Conservation (phyloP, 1,284 basidiomycete species). For the Cryptococcus sp. region DNA sequence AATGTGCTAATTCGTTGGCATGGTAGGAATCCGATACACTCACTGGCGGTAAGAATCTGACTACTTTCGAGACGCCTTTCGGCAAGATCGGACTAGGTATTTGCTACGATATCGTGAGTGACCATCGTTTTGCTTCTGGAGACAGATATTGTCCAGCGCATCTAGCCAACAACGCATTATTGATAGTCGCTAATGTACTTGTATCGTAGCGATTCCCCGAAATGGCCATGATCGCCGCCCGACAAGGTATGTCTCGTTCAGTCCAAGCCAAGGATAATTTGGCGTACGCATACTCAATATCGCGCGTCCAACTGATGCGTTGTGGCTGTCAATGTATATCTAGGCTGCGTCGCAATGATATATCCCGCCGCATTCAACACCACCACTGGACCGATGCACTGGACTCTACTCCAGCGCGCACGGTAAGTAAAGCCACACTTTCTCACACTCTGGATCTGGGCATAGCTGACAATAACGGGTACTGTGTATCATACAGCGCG, state of each 20-base stretch:
- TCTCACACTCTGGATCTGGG: background rate
- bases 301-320: background rate
- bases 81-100: constrained; percentile 55
- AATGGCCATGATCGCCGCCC: constrained; percentile 84
- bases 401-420: constrained; percentile 87
- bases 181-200: no score
- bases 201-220: constrained; percentile 77
- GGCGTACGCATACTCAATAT: background rate
- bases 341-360: constrained; percentile 84
- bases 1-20: constrained; percentile 4
- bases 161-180: no score
- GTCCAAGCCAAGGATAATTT: background rate
- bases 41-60: constrained; percentile 73
- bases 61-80: constrained; percentile 79
- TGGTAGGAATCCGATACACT: constrained; percentile 90
- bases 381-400: constrained; percentile 94
- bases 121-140: background rate
- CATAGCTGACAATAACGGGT: background rate
- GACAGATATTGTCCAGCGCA: no score
- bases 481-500: constrained; percentile 61
- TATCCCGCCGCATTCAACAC: constrained; percentile 69
- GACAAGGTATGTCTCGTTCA: constrained; percentile 62
- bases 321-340: background rate
- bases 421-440: constrained; percentile 58
- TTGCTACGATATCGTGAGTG: constrained; percentile 57